Conservation (phyloP, 1,284 basidiomycete species). For the Sporisorium reilianum region DNA sequence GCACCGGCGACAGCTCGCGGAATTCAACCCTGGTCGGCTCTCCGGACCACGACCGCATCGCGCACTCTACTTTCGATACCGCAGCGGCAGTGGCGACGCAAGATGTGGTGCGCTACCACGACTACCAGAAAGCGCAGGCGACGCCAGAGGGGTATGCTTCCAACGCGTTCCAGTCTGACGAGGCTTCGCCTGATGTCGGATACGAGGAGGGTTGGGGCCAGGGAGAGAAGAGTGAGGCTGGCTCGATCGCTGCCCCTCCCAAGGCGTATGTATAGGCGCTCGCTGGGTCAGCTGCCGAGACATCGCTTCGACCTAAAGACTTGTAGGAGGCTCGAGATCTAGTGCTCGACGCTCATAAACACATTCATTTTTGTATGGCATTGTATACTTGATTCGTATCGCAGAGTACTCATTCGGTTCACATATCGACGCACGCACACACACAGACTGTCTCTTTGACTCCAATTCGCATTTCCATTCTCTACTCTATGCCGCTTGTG, state of each 20-base stretch:
- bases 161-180: constrained; percentile 6
- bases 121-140: not conserved
- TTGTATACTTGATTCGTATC: not conserved
- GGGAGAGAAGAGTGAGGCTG: not conserved
- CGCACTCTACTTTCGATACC: constrained; percentile 1
- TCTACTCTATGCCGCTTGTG: not conserved
- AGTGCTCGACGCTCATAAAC: not conserved
- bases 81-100: not conserved
- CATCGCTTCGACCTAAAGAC: not conserved
- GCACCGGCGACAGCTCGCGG: constrained; percentile 5
- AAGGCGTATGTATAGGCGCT: constrained; percentile 7
- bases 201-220: constrained; percentile 5
- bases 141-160: constrained; percentile 28
- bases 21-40: constrained; percentile 26
- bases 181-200: not conserved
- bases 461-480: constrained; percentile 1
- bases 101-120: not conserved
- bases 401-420: not conserved
- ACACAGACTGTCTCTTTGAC: not conserved
- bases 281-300: not conserved
- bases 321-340: not conserved
- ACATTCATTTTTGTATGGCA: constrained; percentile 3
- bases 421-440: not conserved
- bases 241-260: constrained; percentile 8
- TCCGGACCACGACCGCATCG: constrained; percentile 8